Evolutionary conservation across 441 rosid genomes (phyloP).

Genomic region (Sinapis alba): DNA sequence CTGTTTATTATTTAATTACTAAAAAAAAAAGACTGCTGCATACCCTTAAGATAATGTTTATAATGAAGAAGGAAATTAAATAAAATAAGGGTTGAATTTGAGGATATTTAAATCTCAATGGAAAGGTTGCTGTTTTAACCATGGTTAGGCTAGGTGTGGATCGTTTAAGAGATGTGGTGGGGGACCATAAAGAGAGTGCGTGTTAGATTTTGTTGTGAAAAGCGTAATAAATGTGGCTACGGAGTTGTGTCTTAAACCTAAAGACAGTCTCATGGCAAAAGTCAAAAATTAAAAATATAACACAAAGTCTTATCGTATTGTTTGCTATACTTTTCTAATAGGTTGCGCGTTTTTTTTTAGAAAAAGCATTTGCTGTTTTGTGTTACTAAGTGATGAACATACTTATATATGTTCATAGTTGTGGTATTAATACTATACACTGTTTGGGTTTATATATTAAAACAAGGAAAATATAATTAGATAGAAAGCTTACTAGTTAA

Average conservation of each 20-base stretch:
- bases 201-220: constrained; percentile 41
- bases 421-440: too few species aligned
- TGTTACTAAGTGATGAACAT: too few species aligned
- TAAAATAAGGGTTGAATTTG: not conserved
- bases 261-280: constrained; percentile 27
- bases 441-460: too few species aligned
- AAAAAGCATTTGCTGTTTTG: not conserved
- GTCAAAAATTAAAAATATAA: not conserved
- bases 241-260: constrained; percentile 26
- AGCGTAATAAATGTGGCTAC: constrained; percentile 38
- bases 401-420: too few species aligned
- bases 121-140: constrained; percentile 28
- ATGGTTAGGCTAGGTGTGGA: constrained; percentile 28
- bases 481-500: too few species aligned
- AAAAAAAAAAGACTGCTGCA: too few species aligned
- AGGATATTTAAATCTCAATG: not conserved
- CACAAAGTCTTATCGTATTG: not conserved
- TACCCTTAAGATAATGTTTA: constrained; percentile 2
- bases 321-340: not conserved
- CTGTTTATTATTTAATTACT: too few species aligned
- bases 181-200: constrained; percentile 29
- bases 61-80: not conserved
- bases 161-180: not conserved
- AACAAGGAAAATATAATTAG: too few species aligned
- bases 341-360: not conserved